Conservation (phyloP, 1,284 basidiomycete species). For the Mixia osmundae region DNA sequence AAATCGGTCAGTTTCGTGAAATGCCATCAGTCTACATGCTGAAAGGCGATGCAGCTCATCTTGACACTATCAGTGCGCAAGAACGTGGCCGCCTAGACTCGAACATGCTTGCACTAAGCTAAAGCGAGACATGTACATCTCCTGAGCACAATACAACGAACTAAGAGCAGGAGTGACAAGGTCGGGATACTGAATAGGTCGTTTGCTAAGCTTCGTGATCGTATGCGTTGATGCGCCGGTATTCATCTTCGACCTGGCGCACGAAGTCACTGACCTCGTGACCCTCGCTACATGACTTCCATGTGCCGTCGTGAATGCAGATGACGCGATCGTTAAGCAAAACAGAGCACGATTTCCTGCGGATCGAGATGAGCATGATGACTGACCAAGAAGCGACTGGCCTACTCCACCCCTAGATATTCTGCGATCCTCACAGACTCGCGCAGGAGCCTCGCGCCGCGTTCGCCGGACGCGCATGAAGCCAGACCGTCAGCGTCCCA, state of each 20-base stretch:
- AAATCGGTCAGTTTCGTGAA: not conserved
- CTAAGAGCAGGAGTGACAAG: too few species aligned
- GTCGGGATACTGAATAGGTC: too few species aligned
- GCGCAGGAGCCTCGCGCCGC: constrained; percentile 8
- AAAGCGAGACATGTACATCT: too few species aligned
- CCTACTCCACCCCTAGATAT: too few species aligned
- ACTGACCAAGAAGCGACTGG: constrained; percentile 1
- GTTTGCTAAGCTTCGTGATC: too few species aligned
- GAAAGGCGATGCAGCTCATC: too few species aligned
- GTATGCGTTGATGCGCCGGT: constrained; percentile 8
- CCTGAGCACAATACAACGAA: too few species aligned
- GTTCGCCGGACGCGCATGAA: constrained; percentile 10
- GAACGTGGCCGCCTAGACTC: too few species aligned
- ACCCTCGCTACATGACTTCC: constrained; percentile 11
- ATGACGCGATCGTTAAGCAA: constrained; percentile 9
- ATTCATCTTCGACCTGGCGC: constrained; percentile 6
- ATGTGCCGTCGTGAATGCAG: constrained; percentile 11
- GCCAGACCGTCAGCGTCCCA: constrained; percentile 11
- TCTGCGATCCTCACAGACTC: constrained; percentile 8
- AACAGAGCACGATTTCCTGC: constrained; percentile 4
- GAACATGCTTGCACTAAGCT: too few species aligned
- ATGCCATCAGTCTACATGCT: too few species aligned
- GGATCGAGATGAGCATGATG: not conserved
- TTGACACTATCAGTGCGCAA: too few species aligned
- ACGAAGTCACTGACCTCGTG: constrained; percentile 11